A percentile compares a stretch with the other conserved stretches of the same genome.
phyloP scores from a whole-genome alignment of 1,284 basidiomycete species.

The Ustilago bromivora region DNA sequence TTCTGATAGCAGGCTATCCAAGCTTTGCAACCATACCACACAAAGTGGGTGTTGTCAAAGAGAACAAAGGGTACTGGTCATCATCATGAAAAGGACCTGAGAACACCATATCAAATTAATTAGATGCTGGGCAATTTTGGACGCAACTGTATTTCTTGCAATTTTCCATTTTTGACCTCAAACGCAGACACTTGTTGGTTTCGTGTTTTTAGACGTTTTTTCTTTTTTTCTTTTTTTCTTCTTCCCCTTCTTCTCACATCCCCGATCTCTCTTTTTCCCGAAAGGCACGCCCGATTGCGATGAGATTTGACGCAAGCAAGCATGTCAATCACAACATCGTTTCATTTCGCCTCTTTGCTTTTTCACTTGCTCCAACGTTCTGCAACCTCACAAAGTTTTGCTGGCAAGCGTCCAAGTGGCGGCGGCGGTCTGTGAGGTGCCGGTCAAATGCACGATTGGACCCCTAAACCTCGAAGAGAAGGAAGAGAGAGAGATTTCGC shows the following conservation, averaged over 20 bases:
- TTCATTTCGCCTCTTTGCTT: background rate
- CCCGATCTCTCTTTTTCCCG: background rate
- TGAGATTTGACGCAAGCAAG: slow-evolving; percentile 18
- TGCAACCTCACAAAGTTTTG: background rate
- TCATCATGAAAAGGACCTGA: too few species aligned
- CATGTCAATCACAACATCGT: slow-evolving; percentile 24
- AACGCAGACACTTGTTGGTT: too few species aligned
- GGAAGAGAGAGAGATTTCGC: slow-evolving; percentile 2
- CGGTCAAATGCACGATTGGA: background rate
- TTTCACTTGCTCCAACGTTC: too few species aligned
- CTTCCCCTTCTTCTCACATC: background rate
- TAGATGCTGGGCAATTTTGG: too few species aligned
- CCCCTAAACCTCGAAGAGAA: slow-evolving; percentile 3
- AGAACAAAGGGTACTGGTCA: too few species aligned
- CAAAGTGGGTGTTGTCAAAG: too few species aligned
- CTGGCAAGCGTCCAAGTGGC: background rate
- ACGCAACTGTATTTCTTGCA: too few species aligned
- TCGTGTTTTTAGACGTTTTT: background rate
- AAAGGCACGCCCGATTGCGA: background rate
- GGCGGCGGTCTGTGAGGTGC: too few species aligned
- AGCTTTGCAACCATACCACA: too few species aligned
- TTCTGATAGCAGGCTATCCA: too few species aligned
- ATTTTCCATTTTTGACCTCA: too few species aligned
- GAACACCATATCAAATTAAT: too few species aligned
- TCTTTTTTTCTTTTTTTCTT: background rate